Percentiles rank a stretch among this genome's conserved stretches.
These are phyloP conservation scores for Auricularia sp. DNA, from an alignment of 768 basidiomycete genomes.

Conservation along the genomic window DNA sequence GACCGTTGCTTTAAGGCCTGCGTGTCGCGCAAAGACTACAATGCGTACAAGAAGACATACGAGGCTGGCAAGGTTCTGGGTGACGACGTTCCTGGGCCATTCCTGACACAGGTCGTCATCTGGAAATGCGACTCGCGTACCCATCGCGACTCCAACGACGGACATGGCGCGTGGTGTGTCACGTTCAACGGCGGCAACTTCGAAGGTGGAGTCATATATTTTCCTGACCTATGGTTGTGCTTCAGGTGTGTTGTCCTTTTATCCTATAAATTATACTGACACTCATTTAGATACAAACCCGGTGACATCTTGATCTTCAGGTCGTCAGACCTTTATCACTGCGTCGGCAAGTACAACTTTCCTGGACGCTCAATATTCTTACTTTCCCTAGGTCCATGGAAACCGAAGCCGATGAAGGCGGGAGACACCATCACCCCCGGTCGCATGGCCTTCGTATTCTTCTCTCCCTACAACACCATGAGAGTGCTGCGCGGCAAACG, in stretches of 20 bases:
- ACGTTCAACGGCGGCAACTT: not conserved
- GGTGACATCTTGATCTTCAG: not conserved
- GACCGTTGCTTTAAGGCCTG: no score
- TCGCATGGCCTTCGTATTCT: not conserved
- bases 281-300: not conserved
- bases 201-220: not conserved
- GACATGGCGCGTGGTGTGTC: not conserved
- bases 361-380: no score
- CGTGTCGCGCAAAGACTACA: no score
- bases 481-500: not conserved
- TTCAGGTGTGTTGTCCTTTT: not conserved
- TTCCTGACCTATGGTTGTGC: not conserved
- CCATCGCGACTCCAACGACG: not conserved
- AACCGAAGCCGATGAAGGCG: not conserved
- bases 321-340: not conserved
- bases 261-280: not conserved
- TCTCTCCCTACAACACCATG: not conserved
- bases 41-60: not conserved
- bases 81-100: not conserved
- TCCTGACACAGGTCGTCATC: not conserved
- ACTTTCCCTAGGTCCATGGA: not conserved
- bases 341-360: not conserved
- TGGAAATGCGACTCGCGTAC: not conserved
- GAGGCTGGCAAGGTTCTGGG: not conserved
- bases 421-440: not conserved